Percentiles rank a stretch among this genome's conserved stretches.
Evolutionary conservation across 2,329 filamentous ascomycete species (phyloP).

Genomic region (Ophiostoma tasmaniense): DNA sequence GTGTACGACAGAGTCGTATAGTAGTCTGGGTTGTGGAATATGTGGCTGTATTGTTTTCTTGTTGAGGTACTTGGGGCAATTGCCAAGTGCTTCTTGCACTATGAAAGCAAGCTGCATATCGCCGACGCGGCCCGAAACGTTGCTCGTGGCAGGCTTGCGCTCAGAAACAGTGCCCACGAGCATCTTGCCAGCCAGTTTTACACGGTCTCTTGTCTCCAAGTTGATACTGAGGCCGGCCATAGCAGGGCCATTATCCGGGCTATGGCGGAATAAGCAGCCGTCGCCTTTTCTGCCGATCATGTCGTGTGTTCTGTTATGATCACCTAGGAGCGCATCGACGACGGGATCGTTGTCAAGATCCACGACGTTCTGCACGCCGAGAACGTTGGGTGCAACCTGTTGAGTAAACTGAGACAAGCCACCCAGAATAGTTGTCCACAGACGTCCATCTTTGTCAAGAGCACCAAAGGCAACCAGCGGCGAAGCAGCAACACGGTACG

Average conservation of each 20-base stretch:
- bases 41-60: slow-evolving; percentile 54
- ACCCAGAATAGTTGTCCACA: slow-evolving; percentile 76
- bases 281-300: slow-evolving; percentile 22
- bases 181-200: slow-evolving; percentile 66
- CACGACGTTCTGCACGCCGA: slow-evolving; percentile 56
- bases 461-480: slow-evolving; percentile 67
- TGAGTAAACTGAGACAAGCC: slow-evolving; percentile 60
- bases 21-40: slow-evolving; percentile 40
- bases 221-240: slow-evolving; percentile 54
- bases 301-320: slow-evolving; percentile 27
- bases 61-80: slow-evolving; percentile 84
- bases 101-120: slow-evolving; percentile 52
- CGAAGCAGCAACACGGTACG: slow-evolving; percentile 49
- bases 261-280: slow-evolving; percentile 31
- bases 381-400: slow-evolving; percentile 51
- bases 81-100: slow-evolving; percentile 66
- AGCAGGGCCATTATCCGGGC: slow-evolving; percentile 31
- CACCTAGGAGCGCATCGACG: slow-evolving; percentile 49
- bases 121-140: slow-evolving; percentile 24
- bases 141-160: slow-evolving; percentile 19
- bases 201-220: slow-evolving; percentile 57
- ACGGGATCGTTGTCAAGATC: slow-evolving; percentile 62
- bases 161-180: slow-evolving; percentile 49
- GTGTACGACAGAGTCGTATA: slow-evolving; percentile 28
- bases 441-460: slow-evolving; percentile 54